These are phyloP conservation scores for Pulveroboletus sp. DNA, from an alignment of 768 basidiomycete genomes.

Conservation along the genomic window DNA sequence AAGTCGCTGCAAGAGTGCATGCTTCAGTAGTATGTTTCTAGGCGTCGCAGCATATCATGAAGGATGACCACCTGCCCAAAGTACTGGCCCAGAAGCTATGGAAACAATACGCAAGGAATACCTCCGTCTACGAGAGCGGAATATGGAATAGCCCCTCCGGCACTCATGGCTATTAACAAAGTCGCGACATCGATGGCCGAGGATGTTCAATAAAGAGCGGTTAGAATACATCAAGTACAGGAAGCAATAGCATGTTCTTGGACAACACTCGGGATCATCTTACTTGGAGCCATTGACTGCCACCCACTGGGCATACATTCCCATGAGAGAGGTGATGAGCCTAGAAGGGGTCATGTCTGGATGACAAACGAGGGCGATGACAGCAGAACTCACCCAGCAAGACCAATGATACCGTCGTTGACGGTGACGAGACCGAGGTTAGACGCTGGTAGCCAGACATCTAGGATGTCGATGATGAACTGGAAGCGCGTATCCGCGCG, in stretches of 20 bases:
- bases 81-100: conserved; percentile 74
- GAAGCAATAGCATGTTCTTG: no score
- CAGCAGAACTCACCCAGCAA: conserved; percentile 65
- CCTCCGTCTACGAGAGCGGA: conserved; percentile 54
- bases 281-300: conserved; percentile 45
- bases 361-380: background rate
- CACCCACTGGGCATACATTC: conserved; percentile 63
- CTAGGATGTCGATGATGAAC: conserved; percentile 78
- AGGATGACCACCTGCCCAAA: conserved; percentile 23
- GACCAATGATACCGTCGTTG: conserved; percentile 82
- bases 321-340: conserved; percentile 67
- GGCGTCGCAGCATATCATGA: background rate
- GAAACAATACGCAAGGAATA: conserved; percentile 69
- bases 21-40: conserved; percentile 61
- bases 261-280: no score
- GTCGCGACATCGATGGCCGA: no score
- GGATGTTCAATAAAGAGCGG: conserved; percentile 1
- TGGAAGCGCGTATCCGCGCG: conserved; percentile 69
- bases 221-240: conserved; percentile 8
- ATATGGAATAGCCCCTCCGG: background rate
- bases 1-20: conserved; percentile 74
- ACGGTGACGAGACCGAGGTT: conserved; percentile 69
- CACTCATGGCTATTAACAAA: background rate
- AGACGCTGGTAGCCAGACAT: conserved; percentile 87
- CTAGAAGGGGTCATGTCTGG: conserved; percentile 34